A percentile compares a stretch with the other conserved stretches of the same genome.
These are phyloP conservation scores for Pseudonectria buxi DNA, from an alignment of 2,329 filamentous ascomycete genomes.

Conservation along the genomic window DNA sequence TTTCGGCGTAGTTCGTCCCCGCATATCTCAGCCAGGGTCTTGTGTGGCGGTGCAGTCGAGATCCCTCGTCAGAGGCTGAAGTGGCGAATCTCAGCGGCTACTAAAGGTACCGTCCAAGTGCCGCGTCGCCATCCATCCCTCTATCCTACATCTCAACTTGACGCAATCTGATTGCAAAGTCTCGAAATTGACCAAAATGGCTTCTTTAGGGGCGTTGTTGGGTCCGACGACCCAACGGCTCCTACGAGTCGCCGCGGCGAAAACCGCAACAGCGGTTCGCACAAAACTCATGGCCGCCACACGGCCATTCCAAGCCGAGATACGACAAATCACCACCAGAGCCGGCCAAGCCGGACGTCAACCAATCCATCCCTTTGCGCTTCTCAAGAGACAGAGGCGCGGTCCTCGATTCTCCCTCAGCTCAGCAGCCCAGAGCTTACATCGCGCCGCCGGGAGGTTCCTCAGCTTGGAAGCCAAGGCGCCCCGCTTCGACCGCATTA, in stretches of 20 bases:
- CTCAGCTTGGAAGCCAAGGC: slow-evolving; percentile 36
- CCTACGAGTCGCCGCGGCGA: slow-evolving; percentile 45
- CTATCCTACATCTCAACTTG: slow-evolving; percentile 15
- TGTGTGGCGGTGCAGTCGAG: slow-evolving; percentile 31
- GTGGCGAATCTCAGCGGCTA: slow-evolving; percentile 22
- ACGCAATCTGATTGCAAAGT: slow-evolving; percentile 13
- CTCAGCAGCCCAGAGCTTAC: slow-evolving; percentile 34
- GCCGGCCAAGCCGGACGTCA: slow-evolving; percentile 36
- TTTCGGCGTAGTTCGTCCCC: slow-evolving; percentile 13
- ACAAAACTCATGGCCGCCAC: slow-evolving; percentile 40
- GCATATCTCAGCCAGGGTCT: slow-evolving; percentile 16
- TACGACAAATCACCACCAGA: slow-evolving; percentile 40
- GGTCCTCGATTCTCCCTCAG: slow-evolving; percentile 44
- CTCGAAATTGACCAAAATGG: slow-evolving; percentile 38
- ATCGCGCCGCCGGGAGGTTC: slow-evolving; percentile 43
- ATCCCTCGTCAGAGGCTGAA: slow-evolving; percentile 15
- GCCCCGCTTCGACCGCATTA: slow-evolving; percentile 39
- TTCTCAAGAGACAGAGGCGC: slow-evolving; percentile 42
- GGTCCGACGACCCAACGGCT: slow-evolving; percentile 49
- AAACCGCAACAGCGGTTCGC: slow-evolving; percentile 45
- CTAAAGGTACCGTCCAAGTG: slow-evolving; percentile 19
- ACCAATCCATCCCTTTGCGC: slow-evolving; percentile 46
- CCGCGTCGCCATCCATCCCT: slow-evolving; percentile 9
- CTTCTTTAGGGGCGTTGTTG: slow-evolving; percentile 51
- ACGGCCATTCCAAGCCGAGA: slow-evolving; percentile 38